Base-by-base conservation (phyloP, 192 early-diverging fungal genomes). In the Diversispora epigaea region DNA sequence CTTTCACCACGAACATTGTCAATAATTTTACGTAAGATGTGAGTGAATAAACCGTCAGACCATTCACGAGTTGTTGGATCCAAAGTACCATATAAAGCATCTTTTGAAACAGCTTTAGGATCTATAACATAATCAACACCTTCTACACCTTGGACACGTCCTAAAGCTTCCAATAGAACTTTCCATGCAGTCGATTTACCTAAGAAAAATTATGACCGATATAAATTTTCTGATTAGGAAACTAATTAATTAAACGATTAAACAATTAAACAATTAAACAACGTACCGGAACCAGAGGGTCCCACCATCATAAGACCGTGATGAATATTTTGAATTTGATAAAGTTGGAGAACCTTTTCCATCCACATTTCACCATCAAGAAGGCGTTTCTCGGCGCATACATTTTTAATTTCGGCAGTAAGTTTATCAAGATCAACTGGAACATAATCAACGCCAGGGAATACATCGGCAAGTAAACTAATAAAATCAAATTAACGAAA, bases 241-340 rank as follows among this genome's bases (percentile, higher is more conserved):
- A 32, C 25, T 32, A 32, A 32, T 32, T 32, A 2, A 32, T 32
- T 32, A 32, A 32, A 32, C 25, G 25, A 32, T 32, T 32, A 32
- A 32, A 32, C 25, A 32, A 32, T 32, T 32, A 32, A 32, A 32
- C 25, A 11, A 14, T 49, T 49, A 49, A 11, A 11, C 14, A 49
- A 49, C 47, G 7, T 11, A 49, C 98, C 98, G 73, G 92, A 93
- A 58, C 98, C 97, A 21, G 98, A 93, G 11, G 94, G 94, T 45
- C 98, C 98, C 3, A 99, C 97, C 94, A 99, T 93, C 97, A 99
- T 99, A 71, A 99, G 76, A 68, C 98, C 98, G 81, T 99, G 98
- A 83, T 98, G 95, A 69, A 99, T 94, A 67, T 91, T 88, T 81
- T 98, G 98, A 75, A 99, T 98, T 79, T 98, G 95, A 79, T 98